Conservation (phyloP, 2,329 filamentous ascomycete species). For the Botrytis squamosa region DNA sequence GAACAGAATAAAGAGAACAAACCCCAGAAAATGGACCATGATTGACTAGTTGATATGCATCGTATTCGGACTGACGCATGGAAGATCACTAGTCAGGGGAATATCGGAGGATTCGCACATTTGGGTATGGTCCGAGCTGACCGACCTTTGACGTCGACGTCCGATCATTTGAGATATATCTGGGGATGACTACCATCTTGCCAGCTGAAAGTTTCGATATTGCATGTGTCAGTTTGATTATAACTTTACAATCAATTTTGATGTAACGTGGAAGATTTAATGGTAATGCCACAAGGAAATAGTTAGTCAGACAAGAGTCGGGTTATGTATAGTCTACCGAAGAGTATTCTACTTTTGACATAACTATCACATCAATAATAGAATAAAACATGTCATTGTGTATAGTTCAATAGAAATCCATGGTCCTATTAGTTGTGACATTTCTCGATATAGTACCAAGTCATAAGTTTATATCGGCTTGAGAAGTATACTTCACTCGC, state of each 20-base stretch:
- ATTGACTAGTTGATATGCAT: neutral
- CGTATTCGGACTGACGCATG: neutral
- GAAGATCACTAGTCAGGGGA: neutral
- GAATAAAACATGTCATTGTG: neutral
- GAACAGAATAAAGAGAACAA: neutral
- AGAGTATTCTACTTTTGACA: accelerated
- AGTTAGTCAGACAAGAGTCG: neutral
- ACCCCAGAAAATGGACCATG: neutral
- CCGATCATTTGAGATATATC: neutral
- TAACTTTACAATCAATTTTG: neutral
- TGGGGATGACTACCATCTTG: neutral
- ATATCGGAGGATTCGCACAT: neutral
- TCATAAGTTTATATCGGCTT: neutral
- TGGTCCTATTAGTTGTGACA: neutral
- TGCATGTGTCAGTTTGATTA: neutral
- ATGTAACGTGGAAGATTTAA: neutral
- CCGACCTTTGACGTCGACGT: neutral
- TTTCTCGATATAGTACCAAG: neutral
- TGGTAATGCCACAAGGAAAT: neutral
- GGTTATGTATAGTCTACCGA: neutral
- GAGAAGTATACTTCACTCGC: neutral
- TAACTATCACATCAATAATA: neutral
- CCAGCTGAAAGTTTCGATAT: neutral
- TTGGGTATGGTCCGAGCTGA: neutral
- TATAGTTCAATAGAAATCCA: neutral